A percentile compares a stretch with the other conserved stretches of the same genome.
Conservation (phyloP, 371 early-diverging fungal species). For the Lichtheimia corymbifera region DNA sequence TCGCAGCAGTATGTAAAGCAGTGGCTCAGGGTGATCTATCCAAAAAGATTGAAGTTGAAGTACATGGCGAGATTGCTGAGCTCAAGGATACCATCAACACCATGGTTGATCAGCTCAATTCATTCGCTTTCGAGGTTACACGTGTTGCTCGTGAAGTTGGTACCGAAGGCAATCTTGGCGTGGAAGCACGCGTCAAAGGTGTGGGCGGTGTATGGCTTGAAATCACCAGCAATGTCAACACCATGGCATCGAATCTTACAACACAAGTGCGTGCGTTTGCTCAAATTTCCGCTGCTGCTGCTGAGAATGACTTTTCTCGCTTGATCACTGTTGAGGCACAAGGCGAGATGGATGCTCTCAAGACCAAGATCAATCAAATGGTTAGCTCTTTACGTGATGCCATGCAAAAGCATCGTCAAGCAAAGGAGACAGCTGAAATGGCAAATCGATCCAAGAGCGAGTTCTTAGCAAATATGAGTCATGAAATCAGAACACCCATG, state of each 20-base stretch:
- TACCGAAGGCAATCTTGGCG: constrained; percentile 52
- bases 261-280: constrained; percentile 59
- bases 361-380: constrained; percentile 74
- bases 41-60: constrained; percentile 37
- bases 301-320: constrained; percentile 62
- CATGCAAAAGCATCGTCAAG: constrained; percentile 63
- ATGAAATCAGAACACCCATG: constrained; percentile 73
- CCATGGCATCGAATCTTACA: constrained; percentile 51
- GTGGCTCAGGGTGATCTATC: constrained; percentile 57
- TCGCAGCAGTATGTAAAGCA: constrained; percentile 59
- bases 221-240: constrained; percentile 54
- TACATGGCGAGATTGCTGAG: constrained; percentile 44
- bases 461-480: constrained; percentile 74
- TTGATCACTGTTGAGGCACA: constrained; percentile 68
- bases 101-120: constrained; percentile 52
- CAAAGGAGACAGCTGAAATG: constrained; percentile 68
- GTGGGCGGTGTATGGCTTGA: constrained; percentile 59
- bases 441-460: constrained; percentile 74
- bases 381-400: constrained; percentile 61
- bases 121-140: constrained; percentile 46
- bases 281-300: constrained; percentile 57
- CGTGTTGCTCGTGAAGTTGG: constrained; percentile 53
- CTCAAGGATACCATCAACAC: constrained; percentile 44
- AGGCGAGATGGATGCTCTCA: constrained; percentile 72
- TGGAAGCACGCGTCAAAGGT: constrained; percentile 38